Percentiles rank a stretch among this genome's conserved stretches.
Evolutionary conservation across 352 stramenopile species (phyloP).

Genomic region (Phytophthora europaea): DNA sequence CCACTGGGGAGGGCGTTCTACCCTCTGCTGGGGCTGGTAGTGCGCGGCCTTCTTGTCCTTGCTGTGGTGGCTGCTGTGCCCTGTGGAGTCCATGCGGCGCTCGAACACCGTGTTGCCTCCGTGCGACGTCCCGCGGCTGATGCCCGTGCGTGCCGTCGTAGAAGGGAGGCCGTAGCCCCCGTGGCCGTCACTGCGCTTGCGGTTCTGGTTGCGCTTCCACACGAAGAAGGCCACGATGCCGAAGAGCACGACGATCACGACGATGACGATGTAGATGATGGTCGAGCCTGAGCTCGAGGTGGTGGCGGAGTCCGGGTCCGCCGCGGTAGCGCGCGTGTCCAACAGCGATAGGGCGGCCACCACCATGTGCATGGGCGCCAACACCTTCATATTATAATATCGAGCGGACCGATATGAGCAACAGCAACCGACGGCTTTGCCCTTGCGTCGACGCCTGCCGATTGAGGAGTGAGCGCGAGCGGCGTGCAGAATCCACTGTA

Average conservation of each 20-base stretch:
- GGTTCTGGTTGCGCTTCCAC: slow-evolving; percentile 57
- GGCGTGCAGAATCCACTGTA: slow-evolving; percentile 28
- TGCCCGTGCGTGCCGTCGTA: slow-evolving; percentile 19
- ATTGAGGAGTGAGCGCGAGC: slow-evolving; percentile 39
- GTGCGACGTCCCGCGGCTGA: slow-evolving; percentile 24
- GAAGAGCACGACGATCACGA: slow-evolving; percentile 61
- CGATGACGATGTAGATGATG: slow-evolving; percentile 70
- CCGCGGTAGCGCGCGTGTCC: slow-evolving; percentile 1
- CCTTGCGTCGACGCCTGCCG: slow-evolving; percentile 8
- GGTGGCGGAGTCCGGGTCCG: slow-evolving; percentile 13
- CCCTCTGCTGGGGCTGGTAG: slow-evolving; percentile 8
- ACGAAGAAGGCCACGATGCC: slow-evolving; percentile 60
- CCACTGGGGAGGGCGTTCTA: slow-evolving; percentile 39
- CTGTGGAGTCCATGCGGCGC: slow-evolving; percentile 32
- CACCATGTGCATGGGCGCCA: not conserved
- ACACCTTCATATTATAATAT: slow-evolving; percentile 26
- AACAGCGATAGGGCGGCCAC: slow-evolving; percentile 18
- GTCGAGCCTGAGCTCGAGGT: slow-evolving; percentile 42
- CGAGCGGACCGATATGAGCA: not conserved
- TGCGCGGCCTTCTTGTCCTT: slow-evolving; percentile 25
- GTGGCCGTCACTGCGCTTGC: slow-evolving; percentile 13
- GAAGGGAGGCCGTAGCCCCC: slow-evolving; percentile 25
- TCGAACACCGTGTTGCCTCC: slow-evolving; percentile 27
- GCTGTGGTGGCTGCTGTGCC: slow-evolving; percentile 21
- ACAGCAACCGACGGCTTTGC: not conserved